phyloP scores from a whole-genome alignment of 2,329 filamentous ascomycete species.

The Exophiala mesophila region DNA sequence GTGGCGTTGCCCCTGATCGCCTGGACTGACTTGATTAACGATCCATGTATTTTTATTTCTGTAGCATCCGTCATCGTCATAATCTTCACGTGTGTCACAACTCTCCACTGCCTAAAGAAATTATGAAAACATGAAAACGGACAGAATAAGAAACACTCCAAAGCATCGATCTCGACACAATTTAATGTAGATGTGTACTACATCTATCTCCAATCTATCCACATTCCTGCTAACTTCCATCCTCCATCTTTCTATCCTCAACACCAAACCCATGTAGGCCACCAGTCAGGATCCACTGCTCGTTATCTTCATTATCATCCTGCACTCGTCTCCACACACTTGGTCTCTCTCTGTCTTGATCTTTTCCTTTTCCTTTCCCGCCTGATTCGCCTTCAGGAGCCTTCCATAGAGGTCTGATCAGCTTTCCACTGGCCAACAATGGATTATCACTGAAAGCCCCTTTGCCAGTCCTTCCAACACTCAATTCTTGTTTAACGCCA shows the following conservation, averaged over 20 bases:
- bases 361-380: conserved; percentile 24
- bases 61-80: too few species aligned
- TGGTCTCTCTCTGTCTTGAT: conserved; percentile 30
- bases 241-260: conserved; percentile 22
- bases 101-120: too few species aligned
- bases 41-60: too few species aligned
- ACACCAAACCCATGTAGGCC: conserved; percentile 35
- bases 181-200: too few species aligned
- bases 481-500: not conserved
- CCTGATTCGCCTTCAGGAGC: conserved; percentile 29
- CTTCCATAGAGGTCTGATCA: conserved; percentile 44
- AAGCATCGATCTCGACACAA: too few species aligned
- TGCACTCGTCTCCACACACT: conserved; percentile 45
- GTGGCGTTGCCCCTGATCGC: too few species aligned
- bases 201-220: too few species aligned
- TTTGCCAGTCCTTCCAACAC: conserved; percentile 20
- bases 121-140: too few species aligned
- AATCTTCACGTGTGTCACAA: too few species aligned
- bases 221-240: conserved; percentile 20
- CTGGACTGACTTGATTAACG: too few species aligned
- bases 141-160: too few species aligned
- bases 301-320: conserved; percentile 43
- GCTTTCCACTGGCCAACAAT: conserved; percentile 38
- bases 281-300: conserved; percentile 45
- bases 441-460: conserved; percentile 42